Conservation (phyloP, 176 grass and related monocot species). For the Ensete glaucum region DNA sequence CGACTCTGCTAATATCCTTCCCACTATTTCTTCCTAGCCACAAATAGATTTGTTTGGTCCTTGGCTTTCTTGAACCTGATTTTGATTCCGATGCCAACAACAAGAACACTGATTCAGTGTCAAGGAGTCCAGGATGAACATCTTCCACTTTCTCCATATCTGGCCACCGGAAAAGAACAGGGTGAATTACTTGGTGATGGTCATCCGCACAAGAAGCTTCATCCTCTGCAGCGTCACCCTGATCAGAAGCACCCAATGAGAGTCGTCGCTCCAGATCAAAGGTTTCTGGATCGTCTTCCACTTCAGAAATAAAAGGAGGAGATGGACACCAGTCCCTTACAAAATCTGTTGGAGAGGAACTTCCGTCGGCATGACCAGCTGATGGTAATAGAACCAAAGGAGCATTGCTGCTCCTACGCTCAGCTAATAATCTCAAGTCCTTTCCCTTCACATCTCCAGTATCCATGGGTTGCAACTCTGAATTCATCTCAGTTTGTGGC, state of each 20-base stretch:
- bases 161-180: conserved; percentile 37
- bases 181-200: conserved; percentile 24
- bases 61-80: conserved; percentile 13
- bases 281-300: conserved; percentile 33
- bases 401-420: conserved; percentile 26
- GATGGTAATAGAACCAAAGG: conserved; percentile 25
- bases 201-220: background rate
- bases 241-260: conserved; percentile 26
- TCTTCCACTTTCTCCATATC: conserved; percentile 33
- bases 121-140: conserved; percentile 28
- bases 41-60: conserved; percentile 27
- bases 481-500: conserved; percentile 5
- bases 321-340: conserved; percentile 35
- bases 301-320: conserved; percentile 37
- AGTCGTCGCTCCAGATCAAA: conserved; percentile 25
- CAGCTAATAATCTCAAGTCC: conserved; percentile 21
- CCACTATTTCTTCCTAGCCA: conserved; percentile 29
- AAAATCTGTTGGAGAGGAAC: conserved; percentile 1
- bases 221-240: conserved; percentile 14
- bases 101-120: conserved; percentile 35
- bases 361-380: conserved; percentile 11
- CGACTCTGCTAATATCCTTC: conserved; percentile 17
- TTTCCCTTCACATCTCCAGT: conserved; percentile 18
- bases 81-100: conserved; percentile 32
- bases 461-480: background rate